Conservation (phyloP, 1,284 basidiomycete species). For the Stygiomarasmius scandens region DNA sequence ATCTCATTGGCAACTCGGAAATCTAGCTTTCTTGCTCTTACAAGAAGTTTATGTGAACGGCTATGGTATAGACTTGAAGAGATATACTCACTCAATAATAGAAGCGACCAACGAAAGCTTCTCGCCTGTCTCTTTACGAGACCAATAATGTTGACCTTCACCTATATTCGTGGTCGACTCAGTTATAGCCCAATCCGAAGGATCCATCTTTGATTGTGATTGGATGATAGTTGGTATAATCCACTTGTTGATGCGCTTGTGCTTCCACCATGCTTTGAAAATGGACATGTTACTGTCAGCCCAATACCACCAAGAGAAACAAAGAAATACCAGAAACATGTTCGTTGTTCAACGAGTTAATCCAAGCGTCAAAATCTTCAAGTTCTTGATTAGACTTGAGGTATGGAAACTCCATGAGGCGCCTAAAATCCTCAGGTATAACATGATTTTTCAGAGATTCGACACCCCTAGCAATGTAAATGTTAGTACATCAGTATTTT, state of each 20-base stretch:
- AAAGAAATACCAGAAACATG: neutral
- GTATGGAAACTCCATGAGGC: slow-evolving; percentile 10
- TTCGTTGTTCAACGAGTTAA: neutral
- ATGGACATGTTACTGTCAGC: neutral
- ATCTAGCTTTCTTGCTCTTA: neutral
- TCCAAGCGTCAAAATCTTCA: slow-evolving; percentile 10
- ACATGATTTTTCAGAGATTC: slow-evolving; percentile 13
- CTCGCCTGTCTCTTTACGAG: slow-evolving; percentile 20
- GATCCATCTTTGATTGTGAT: slow-evolving; percentile 18
- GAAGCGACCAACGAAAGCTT: slow-evolving; percentile 18
- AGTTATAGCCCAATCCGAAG: slow-evolving; percentile 20
- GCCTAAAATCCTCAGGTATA: neutral
- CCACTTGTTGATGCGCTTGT: slow-evolving; percentile 19
- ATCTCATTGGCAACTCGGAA: slow-evolving; percentile 11
- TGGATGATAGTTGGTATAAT: slow-evolving; percentile 22
- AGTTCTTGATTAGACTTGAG: slow-evolving; percentile 12
- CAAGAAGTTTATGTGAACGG: neutral
- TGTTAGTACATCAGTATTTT: neutral
- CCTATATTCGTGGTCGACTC: slow-evolving; percentile 21
- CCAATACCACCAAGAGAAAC: neutral
- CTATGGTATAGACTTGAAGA: neutral
- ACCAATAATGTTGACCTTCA: slow-evolving; percentile 25
- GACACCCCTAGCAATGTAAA: slow-evolving; percentile 2
- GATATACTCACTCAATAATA: slow-evolving; percentile 8
- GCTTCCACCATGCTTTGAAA: slow-evolving; percentile 20